phyloP scores from a whole-genome alignment of 176 grass and related monocot genomes.

The Oryza glumipatula region DNA sequence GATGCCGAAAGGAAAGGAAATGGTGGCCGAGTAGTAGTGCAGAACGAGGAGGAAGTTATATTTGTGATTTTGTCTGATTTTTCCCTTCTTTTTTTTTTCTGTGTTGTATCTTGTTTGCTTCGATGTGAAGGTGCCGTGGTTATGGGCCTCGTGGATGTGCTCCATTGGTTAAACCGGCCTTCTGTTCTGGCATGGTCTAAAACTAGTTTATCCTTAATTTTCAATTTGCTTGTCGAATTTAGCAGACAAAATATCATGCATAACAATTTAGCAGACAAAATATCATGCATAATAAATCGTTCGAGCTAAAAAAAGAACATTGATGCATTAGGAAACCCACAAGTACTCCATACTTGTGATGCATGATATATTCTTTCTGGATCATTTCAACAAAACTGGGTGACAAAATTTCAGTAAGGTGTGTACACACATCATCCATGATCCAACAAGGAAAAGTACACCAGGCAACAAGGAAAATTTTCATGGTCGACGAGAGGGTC shows the following conservation, averaged over 20 bases:
- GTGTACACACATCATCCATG: not conserved
- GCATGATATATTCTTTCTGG: not conserved
- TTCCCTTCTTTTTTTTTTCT: not conserved
- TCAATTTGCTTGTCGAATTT: no score
- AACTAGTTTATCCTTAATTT: not conserved
- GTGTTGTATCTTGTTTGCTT: not conserved
- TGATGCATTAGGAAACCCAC: no score
- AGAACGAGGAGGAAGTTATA: not conserved
- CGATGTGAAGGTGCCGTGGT: slow-evolving; percentile 8
- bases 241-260: no score
- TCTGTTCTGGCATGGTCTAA: not conserved
- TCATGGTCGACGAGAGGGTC: not conserved
- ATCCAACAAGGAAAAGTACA: not conserved
- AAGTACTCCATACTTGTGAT: not conserved
- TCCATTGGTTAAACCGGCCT: no score
- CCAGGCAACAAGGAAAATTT: not conserved
- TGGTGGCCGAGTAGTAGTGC: not conserved
- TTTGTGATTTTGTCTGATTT: not conserved
- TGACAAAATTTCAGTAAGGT: not conserved
- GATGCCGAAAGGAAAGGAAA: not conserved
- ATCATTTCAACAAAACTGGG: slow-evolving; percentile 19
- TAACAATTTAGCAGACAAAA: no score
- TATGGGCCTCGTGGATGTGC: not conserved
- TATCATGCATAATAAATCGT: no score
- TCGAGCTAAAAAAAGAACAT: no score